Percentiles rank a stretch among this genome's conserved stretches.
phyloP scores from a whole-genome alignment of 768 basidiomycete species.

The Baorangia bicolor region DNA sequence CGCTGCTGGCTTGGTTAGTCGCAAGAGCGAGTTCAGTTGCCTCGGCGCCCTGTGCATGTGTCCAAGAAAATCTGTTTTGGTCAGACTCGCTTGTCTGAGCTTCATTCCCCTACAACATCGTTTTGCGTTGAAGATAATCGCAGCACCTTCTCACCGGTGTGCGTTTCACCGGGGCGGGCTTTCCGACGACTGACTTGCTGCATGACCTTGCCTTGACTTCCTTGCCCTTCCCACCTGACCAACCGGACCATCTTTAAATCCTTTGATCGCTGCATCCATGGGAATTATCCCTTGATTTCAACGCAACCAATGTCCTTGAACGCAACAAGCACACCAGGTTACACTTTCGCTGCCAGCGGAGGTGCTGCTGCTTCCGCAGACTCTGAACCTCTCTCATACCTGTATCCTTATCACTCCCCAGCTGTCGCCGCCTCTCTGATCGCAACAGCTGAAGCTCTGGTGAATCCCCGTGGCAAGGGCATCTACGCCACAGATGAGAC shows the following conservation, averaged over 20 bases:
- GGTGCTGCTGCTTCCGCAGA: slow-evolving; percentile 2
- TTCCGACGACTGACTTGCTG: neutral
- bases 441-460: slow-evolving; percentile 42
- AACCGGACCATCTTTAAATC: neutral
- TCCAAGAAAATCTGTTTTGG: too few relatives aligned
- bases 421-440: slow-evolving; percentile 44
- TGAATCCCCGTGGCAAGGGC: slow-evolving; percentile 48
- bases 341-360: slow-evolving; percentile 32
- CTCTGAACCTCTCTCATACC: slow-evolving; percentile 25
- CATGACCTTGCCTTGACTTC: neutral
- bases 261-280: neutral
- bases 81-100: neutral
- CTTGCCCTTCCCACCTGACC: neutral
- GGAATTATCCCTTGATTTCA: slow-evolving; percentile 4
- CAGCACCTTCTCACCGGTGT: neutral
- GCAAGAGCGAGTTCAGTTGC: slow-evolving; percentile 7
- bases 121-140: neutral
- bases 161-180: neutral
- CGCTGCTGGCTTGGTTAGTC: neutral
- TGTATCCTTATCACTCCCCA: slow-evolving; percentile 42
- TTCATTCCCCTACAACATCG: neutral
- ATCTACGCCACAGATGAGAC: slow-evolving; percentile 56
- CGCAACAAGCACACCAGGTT: slow-evolving; percentile 24
- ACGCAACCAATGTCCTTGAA: slow-evolving; percentile 20
- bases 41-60: slow-evolving; percentile 12